Evolutionary conservation across 352 stramenopile genomes (phyloP).

Genomic region (Globisporangium parvum): DNA sequence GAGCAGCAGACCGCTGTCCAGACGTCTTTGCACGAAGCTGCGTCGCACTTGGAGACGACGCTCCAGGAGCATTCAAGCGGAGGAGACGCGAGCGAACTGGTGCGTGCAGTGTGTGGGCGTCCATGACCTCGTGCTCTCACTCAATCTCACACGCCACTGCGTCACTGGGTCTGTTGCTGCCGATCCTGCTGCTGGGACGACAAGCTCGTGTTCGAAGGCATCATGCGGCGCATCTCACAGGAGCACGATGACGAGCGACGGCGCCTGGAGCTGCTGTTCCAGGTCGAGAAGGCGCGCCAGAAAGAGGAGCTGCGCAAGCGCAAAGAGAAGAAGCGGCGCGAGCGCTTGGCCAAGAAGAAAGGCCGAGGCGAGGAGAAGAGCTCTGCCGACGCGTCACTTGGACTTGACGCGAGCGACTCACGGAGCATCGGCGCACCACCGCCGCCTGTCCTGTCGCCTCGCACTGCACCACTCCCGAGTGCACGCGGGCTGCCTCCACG

Average conservation of each 20-base stretch:
- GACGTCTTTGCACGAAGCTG: conserved; percentile 18
- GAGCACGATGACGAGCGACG: conserved; percentile 64
- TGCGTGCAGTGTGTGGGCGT: conserved; percentile 1
- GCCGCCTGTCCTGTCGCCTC: conserved; percentile 11
- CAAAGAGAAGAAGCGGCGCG: conserved; percentile 57
- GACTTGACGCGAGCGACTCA: conserved; percentile 10
- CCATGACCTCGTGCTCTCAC: too few relatives aligned
- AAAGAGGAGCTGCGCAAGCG: conserved; percentile 59
- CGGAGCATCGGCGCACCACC: conserved; percentile 3
- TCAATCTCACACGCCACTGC: too few relatives aligned
- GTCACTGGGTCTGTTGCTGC: too few relatives aligned
- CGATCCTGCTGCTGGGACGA: too few relatives aligned
- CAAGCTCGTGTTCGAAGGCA: conserved; percentile 52
- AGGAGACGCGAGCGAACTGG: conserved; percentile 12
- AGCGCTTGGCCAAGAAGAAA: conserved; percentile 41
- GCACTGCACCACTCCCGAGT: not conserved
- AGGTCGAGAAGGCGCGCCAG: conserved; percentile 60
- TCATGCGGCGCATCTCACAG: conserved; percentile 52
- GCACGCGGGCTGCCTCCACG: not conserved
- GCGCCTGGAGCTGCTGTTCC: conserved; percentile 51
- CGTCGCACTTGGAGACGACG: conserved; percentile 24
- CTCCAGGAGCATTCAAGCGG: conserved; percentile 11
- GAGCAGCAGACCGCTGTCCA: not conserved
- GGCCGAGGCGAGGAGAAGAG: not conserved
- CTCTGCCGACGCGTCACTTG: too few relatives aligned